Evolutionary conservation across 2,329 filamentous ascomycete species (phyloP), one percentile per base, ranked within the genome.

Genomic region (Colletotrichum truncatum): DNA sequence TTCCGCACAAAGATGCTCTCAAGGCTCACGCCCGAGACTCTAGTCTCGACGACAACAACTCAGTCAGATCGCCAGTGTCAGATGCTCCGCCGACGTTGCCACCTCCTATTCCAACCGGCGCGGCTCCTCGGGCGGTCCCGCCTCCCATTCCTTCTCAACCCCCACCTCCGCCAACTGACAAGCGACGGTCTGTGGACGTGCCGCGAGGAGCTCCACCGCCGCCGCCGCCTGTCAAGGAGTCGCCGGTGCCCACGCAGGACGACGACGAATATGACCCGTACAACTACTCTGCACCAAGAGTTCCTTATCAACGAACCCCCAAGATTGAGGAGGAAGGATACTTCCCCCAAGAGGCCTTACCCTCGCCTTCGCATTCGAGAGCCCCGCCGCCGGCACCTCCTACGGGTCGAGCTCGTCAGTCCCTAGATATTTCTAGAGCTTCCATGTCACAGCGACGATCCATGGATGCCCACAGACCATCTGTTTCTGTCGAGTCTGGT

Each of bases 1-100:
- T 89, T n/a, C 93, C 92, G 60, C 93, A 97, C 77, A 98, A 97
- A 78, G 95, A 97, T 79, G 94, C 95, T 1, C 79, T 98, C 67
- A 97, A 95, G 76, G 82, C 93, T 8, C 93, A 97, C 76, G 87
- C 86, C 7, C 87, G 91, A 57, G 93, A 95, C 46, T 88, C 91
- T 6, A 97, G 92, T 74, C 75, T 92, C 57, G 93, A 97, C 67
- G 89, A 91, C 62, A 88, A 85, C 38, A 87, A 83, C 39, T 86
- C 86, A 3, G 80, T 89, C n/a, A 83, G 85, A 64, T 89, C 88
- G 6, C 87, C 87, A 3, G 71, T 74, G 1, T 71, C 76, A 4
- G 84, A 84, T 45, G 77, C 75, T 45, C 80, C 84, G 7, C 80
- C 83, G 7, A 77, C 74, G 16, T 64, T 80, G 23, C 83, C 85